These are phyloP conservation scores for Phellopilus nigrolimitatus DNA, from an alignment of 1,284 basidiomycete genomes.

Conservation along the genomic window DNA sequence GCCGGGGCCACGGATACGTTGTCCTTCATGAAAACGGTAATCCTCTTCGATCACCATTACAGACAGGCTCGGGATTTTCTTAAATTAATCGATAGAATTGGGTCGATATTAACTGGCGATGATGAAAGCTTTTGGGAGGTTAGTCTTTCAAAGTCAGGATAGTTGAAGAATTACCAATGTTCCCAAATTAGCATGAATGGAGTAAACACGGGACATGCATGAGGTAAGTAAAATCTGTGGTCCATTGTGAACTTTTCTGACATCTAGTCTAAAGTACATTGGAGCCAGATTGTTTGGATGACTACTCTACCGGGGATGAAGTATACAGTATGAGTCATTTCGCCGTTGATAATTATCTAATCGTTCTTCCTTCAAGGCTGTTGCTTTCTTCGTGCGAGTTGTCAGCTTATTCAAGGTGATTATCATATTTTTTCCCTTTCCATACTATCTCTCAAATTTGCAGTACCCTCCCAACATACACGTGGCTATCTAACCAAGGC, in stretches of 20 bases:
- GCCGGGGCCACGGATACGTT: slow-evolving; percentile 60
- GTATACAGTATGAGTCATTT: slow-evolving; percentile 26
- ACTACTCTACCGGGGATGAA: slow-evolving; percentile 48
- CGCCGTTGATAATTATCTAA: slow-evolving; percentile 7
- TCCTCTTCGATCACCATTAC: slow-evolving; percentile 10
- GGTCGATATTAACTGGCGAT: slow-evolving; percentile 56
- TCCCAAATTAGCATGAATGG: slow-evolving; percentile 58
- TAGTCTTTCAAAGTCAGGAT: slow-evolving; percentile 21
- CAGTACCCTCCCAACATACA: slow-evolving; percentile 67
- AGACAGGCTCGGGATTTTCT: slow-evolving; percentile 6
- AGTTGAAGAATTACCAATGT: slow-evolving; percentile 9
- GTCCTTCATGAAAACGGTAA: slow-evolving; percentile 58
- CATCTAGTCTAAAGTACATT: slow-evolving; percentile 48
- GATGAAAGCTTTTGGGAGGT: slow-evolving; percentile 71
- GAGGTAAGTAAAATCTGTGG: slow-evolving; percentile 34
- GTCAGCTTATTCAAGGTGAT: slow-evolving; percentile 59
- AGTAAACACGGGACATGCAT: slow-evolving; percentile 71
- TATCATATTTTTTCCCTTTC: not conserved
- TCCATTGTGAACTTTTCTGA: not conserved
- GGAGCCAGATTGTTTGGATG: slow-evolving; percentile 45
- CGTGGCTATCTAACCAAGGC: slow-evolving; percentile 63
- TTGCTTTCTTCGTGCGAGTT: slow-evolving; percentile 66
- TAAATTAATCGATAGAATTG: slow-evolving; percentile 47
- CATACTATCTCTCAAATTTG: not conserved
- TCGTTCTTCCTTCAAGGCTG: slow-evolving; percentile 40